A percentile compares a stretch with the other conserved stretches of the same genome.
phyloP scores from a whole-genome alignment of 1,139 yeast genomes.

The Scheffersomyces cryptocercus region DNA sequence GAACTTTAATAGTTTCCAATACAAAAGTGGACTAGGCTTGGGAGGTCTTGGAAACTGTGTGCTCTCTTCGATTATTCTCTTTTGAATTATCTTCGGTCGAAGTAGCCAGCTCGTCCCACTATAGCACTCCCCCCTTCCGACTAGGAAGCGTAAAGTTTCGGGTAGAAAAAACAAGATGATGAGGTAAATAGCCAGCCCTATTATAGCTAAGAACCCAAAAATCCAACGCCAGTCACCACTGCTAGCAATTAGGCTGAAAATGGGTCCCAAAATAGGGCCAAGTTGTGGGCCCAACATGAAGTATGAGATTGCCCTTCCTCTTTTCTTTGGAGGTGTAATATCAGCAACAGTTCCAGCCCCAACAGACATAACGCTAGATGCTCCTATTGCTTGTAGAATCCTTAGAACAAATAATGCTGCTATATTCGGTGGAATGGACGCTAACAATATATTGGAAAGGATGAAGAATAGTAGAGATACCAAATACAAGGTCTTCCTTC shows the following conservation, averaged over 20 bases:
- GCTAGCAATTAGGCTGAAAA: conserved; percentile 41
- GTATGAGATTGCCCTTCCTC: conserved; percentile 53
- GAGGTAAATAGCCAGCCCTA: conserved; percentile 40
- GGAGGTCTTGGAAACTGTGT: conserved; percentile 48
- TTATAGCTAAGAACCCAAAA: conserved; percentile 52
- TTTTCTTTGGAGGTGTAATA: conserved; percentile 43
- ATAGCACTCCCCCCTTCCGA: conserved; percentile 48
- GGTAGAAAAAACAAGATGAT: conserved; percentile 48
- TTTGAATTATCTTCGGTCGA: conserved; percentile 29
- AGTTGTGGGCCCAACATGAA: conserved; percentile 63
- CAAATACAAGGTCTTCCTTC: conserved; percentile 52
- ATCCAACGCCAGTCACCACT: conserved; percentile 54
- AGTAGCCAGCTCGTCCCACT: conserved; percentile 23
- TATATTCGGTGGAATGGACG: conserved; percentile 49
- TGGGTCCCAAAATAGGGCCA: conserved; percentile 60
- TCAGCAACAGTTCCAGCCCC: conserved; percentile 63
- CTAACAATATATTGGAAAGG: conserved; percentile 49
- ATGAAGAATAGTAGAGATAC: conserved; percentile 45
- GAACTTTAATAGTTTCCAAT: conserved; percentile 37
- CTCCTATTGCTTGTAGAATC: conserved; percentile 55
- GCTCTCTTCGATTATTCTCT: conserved; percentile 22
- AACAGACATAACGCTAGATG: conserved; percentile 53
- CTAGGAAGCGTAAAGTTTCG: conserved; percentile 55
- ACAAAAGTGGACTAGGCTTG: conserved; percentile 41
- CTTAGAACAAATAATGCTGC: conserved; percentile 45